Percentiles rank a stretch among this genome's conserved stretches.
phyloP scores from a whole-genome alignment of 176 grass and related monocot species.

The Carex pumila region DNA sequence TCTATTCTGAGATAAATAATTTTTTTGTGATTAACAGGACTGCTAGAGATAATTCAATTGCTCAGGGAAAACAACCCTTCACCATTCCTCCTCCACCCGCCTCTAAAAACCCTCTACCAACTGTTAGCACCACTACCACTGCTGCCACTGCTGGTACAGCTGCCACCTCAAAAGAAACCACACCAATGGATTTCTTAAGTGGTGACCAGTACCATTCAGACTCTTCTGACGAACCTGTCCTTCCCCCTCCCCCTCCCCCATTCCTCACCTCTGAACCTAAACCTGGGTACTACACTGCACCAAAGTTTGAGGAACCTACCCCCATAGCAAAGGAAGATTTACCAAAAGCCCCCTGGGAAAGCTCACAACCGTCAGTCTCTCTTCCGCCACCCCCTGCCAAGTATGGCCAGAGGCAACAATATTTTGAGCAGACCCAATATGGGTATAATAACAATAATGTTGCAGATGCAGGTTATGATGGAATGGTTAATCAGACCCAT shows the following conservation, averaged over 20 bases:
- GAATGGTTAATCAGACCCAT: slow-evolving; percentile 27
- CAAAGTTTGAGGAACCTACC: slow-evolving; percentile 39
- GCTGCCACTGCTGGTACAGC: background rate
- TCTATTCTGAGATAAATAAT: slow-evolving; percentile 13
- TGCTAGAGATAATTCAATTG: slow-evolving; percentile 48
- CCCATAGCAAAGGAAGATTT: slow-evolving; percentile 27
- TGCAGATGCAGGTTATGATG: slow-evolving; percentile 32
- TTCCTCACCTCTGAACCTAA: slow-evolving; percentile 15
- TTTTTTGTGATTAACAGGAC: slow-evolving; percentile 43
- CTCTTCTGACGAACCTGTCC: slow-evolving; percentile 14
- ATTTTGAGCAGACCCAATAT: slow-evolving; percentile 51
- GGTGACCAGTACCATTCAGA: slow-evolving; percentile 12
- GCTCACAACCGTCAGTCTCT: slow-evolving; percentile 28
- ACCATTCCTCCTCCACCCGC: slow-evolving; percentile 63
- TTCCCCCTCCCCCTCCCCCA: slow-evolving; percentile 12
- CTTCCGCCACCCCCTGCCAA: slow-evolving; percentile 74
- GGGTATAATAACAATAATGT: slow-evolving; percentile 27
- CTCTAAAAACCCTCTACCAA: slow-evolving; percentile 54
- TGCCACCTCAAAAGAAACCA: background rate
- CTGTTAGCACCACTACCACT: slow-evolving; percentile 26
- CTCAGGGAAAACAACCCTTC: slow-evolving; percentile 37
- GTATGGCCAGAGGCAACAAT: slow-evolving; percentile 85
- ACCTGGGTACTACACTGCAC: slow-evolving; percentile 4
- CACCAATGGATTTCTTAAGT: slow-evolving; percentile 19
- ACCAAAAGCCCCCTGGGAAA: slow-evolving; percentile 67